Evolutionary conservation across 768 basidiomycete genomes (phyloP), one percentile per base, ranked within the genome.

Genomic region (Boletus coccyginus): DNA sequence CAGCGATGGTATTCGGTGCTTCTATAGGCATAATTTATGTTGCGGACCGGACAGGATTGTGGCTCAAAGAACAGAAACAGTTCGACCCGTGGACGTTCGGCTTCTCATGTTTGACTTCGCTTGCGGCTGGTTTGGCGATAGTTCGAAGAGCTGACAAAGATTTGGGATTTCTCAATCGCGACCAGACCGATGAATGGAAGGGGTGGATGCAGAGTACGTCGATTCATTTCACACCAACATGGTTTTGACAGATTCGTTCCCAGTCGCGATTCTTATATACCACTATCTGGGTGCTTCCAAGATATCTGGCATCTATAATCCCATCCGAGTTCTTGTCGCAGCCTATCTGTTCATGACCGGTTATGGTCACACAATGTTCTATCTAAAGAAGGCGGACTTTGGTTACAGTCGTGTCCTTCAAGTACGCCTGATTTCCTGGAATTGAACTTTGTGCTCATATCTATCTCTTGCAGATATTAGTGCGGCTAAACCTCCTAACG

Each of bases 111-210:
- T 19, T 88, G n/a, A 61, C 71, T 24, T 73, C 78, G 29, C 72
- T 94, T 29, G 73, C 62, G 10, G 71, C 78, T 19, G 94, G 93
- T 5, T 63, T 92, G 45, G 72, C 70, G 11, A 90, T 86, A 1
- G 72, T 91, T 60, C 86, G 84, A 66, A 81, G 81, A 19, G 80
- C 79, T 17, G 91, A 92, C 61, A 92, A 88, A 64, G 92, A 97
- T 66, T 73, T 89, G 50, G 94, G 94, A 0, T 92, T 94, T 72
- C 75, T 97, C 63, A 95, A 93, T 65, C 81, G 94, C 55, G 91
- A 94, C 48, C 92, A 96, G 70, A 96, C 93, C 1, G 92, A 97
- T 62, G 94, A 97, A 73, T 97, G 94, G 94, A 96, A 96, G 71
- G 94, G 94, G 4, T 97, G 94, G 94, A 97, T 97, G 94, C 94